phyloP scores from a whole-genome alignment of 805 yeast genomes.

The Candida nemodendra region DNA sequence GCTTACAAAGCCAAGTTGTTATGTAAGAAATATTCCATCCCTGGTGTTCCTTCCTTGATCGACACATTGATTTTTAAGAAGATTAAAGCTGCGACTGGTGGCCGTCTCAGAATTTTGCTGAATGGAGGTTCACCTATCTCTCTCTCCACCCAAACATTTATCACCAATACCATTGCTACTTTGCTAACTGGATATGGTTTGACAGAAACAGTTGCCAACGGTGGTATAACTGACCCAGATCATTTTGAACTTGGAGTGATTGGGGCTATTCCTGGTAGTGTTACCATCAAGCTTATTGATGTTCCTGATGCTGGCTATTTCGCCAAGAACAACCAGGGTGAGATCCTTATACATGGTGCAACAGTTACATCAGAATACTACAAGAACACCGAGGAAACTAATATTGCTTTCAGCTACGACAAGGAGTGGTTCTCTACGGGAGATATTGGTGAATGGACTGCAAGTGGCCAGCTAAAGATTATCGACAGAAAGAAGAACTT shows the following conservation, averaged over 20 bases:
- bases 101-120: conserved; percentile 65
- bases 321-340: conserved; percentile 93
- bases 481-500: conserved; percentile 95
- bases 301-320: conserved; percentile 88
- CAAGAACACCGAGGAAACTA: conserved; percentile 79
- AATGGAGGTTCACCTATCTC: conserved; percentile 95
- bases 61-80: conserved; percentile 80
- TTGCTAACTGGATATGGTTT: conserved; percentile 94
- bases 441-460: conserved; percentile 92
- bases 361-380: conserved; percentile 76
- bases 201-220: conserved; percentile 93
- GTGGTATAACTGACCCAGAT: conserved; percentile 63
- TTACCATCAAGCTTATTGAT: conserved; percentile 86
- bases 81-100: conserved; percentile 94
- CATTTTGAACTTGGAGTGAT: conserved; percentile 71
- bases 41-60: conserved; percentile 70
- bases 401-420: conserved; percentile 63
- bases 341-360: conserved; percentile 75
- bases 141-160: conserved; percentile 74
- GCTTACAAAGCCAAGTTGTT: conserved; percentile 74
- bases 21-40: conserved; percentile 63
- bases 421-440: conserved; percentile 97
- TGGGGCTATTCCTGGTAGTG: conserved; percentile 80
- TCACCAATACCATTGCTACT: conserved; percentile 74
- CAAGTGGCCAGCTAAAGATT: conserved; percentile 72